A percentile compares a stretch with the other conserved stretches of the same genome.
phyloP scores from a whole-genome alignment of 768 basidiomycete genomes.

The Termitomyces sp. region DNA sequence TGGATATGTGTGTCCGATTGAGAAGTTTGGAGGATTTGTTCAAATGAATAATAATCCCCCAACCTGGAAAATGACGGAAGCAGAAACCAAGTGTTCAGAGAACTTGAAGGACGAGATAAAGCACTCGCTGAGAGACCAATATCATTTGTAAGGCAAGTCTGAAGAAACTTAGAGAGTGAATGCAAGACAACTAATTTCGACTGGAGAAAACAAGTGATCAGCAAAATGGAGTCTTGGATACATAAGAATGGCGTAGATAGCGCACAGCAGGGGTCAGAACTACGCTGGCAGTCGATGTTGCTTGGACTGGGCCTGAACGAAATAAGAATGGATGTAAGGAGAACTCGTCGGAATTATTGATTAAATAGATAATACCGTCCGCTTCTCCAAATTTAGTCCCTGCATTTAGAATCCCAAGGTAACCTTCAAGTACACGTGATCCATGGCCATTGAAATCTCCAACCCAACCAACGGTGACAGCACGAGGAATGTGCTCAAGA shows the following conservation, averaged over 20 bases:
- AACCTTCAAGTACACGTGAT: conserved; percentile 67
- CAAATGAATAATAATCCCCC: conserved; percentile 51
- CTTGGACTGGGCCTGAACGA: conserved; percentile 30
- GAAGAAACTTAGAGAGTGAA: conserved; percentile 68
- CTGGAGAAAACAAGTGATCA: conserved; percentile 27
- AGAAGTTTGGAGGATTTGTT: conserved; percentile 34
- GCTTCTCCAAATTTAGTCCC: conserved; percentile 56
- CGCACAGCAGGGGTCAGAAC: conserved; percentile 60
- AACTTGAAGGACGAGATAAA: background rate
- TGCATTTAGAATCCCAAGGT: conserved; percentile 71
- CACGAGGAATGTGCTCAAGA: conserved; percentile 61
- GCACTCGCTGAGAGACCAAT: conserved; percentile 9
- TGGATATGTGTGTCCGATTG: background rate
- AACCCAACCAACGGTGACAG: conserved; percentile 67
- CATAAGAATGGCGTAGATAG: background rate
- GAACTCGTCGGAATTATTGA: background rate
- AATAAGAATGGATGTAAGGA: background rate
- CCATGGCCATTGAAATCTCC: conserved; percentile 47
- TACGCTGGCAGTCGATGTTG: conserved; percentile 61
- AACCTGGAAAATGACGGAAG: conserved; percentile 48
- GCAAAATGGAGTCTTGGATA: background rate
- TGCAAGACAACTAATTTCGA: conserved; percentile 74
- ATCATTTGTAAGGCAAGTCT: conserved; percentile 31
- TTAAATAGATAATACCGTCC: conserved; percentile 34
- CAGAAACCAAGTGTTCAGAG: conserved; percentile 59